Base-by-base conservation (phyloP, 371 early-diverging fungal genomes). In the Dinochytrium kinnereticum region DNA sequence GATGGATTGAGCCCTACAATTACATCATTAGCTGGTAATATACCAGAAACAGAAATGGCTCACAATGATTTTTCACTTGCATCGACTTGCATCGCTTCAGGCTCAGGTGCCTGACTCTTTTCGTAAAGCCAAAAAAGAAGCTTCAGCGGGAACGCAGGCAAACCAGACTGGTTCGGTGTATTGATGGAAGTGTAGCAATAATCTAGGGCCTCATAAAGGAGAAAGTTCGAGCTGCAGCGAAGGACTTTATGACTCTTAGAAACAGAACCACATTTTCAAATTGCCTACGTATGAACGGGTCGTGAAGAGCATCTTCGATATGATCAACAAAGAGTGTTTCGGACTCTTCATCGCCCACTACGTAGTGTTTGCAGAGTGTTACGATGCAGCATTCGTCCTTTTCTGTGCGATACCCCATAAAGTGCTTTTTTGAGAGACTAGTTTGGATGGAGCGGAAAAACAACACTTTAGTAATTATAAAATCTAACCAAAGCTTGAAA, bases 101-200 rank as follows among this genome's bases (percentile, higher is more conserved):
- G 13, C 19, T 44, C 44, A 44, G 44, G 19, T 19, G 3, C 17
- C 34, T 33, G 3, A 13, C 30, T 13, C 61, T 61, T 61, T 5
- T 61, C 61, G 36, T 61, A 37, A 7, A 61, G 61, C 61, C 61
- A 61, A 34, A 61, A 61, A 28, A 34, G 7, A 34, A 34, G 7
- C 26, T 37, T 31, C 10, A 61, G 34, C 3, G 61, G 61, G 36
- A 61, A 61, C 26, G 61, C 13, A 34, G 61, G 61, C 3, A 61
- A 13, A 10, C 15, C 10, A 15, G 10, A 10, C 26, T 17, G 28
- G 13, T 28, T n/a, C n/a, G n/a, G n/a, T 3, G 61, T 28, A 34
- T 61, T 61, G 7, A 55, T 26, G 57, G 57, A 10, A 19, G 30
- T 15, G 30, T 17, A 7, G 21, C 26, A 19, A 55, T 26, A 55